These are phyloP conservation scores for Fusarium sacchari DNA, from an alignment of 2,329 filamentous ascomycete genomes.

Conservation along the genomic window DNA sequence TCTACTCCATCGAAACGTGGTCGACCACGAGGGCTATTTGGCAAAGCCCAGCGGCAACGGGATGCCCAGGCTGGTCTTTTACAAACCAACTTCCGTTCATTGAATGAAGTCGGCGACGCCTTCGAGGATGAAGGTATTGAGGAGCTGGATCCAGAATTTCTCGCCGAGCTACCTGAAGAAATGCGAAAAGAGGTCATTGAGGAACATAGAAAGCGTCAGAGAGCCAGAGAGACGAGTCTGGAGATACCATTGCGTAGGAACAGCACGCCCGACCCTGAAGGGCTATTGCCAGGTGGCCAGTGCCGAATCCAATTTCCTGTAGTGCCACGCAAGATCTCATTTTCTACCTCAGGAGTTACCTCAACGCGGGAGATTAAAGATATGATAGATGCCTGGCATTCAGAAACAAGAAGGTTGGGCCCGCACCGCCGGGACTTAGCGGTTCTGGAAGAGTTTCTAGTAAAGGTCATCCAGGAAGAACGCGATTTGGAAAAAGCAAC, in stretches of 20 bases:
- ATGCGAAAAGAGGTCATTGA: constrained; percentile 80
- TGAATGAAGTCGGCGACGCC: constrained; percentile 47
- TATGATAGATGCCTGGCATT: constrained; percentile 81
- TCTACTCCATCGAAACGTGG: constrained; percentile 74
- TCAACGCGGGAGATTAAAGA: constrained; percentile 71
- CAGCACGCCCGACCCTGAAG: constrained; percentile 37
- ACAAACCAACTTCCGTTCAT: constrained; percentile 77
- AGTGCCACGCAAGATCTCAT: constrained; percentile 57
- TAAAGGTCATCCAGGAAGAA: constrained; percentile 78
- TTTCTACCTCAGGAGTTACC: constrained; percentile 56
- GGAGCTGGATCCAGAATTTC: constrained; percentile 75
- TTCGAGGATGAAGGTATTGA: constrained; percentile 52
- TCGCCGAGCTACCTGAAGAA: constrained; percentile 84
- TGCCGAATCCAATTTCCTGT: constrained; percentile 58
- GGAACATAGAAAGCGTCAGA: constrained; percentile 69
- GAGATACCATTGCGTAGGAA: constrained; percentile 48
- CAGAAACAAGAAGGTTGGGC: constrained; percentile 75
- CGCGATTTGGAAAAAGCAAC: constrained; percentile 79
- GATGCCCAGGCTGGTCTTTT: constrained; percentile 69
- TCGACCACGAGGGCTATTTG: constrained; percentile 52
- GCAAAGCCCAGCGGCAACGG: constrained; percentile 61
- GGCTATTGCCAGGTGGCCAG: constrained; percentile 50
- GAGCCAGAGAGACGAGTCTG: constrained; percentile 66
- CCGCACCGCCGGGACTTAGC: constrained; percentile 83
- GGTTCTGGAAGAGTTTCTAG: constrained; percentile 78